phyloP scores from a whole-genome alignment of 768 basidiomycete species.

The Lepiota subincarnata region DNA sequence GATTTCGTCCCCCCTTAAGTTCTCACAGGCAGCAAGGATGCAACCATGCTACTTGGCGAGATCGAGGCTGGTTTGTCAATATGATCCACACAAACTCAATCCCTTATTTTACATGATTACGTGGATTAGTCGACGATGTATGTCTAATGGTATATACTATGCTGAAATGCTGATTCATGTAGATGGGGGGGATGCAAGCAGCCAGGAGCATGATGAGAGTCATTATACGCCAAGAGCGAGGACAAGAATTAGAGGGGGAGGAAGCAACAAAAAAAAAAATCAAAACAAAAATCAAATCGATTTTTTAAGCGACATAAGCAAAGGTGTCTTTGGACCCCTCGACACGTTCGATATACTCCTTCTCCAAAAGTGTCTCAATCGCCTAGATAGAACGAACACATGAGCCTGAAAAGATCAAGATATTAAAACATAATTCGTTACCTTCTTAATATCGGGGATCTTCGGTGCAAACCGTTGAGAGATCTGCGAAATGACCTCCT shows the following conservation, averaged over 20 bases:
- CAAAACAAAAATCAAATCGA: no score
- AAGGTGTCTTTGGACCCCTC: conserved; percentile 90
- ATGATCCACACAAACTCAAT: conserved; percentile 22
- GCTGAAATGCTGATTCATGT: conserved; percentile 7
- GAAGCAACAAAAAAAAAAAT: conserved; percentile 11
- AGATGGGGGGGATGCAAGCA: conserved; percentile 6
- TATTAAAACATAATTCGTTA: conserved; percentile 20
- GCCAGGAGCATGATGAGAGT: background rate
- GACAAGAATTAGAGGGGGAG: conserved; percentile 1
- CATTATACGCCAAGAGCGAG: background rate
- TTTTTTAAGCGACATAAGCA: conserved; percentile 64
- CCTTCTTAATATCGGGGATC: conserved; percentile 97
- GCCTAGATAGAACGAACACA: conserved; percentile 43
- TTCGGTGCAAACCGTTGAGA: conserved; percentile 87
- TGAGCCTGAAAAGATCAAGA: conserved; percentile 12
- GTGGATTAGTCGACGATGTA: conserved; percentile 10
- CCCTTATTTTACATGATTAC: conserved; percentile 10
- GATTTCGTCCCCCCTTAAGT: conserved; percentile 42
- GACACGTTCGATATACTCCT: conserved; percentile 96
- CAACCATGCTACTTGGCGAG: conserved; percentile 89
- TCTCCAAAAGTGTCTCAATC: conserved; percentile 89
- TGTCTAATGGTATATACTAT: conserved; percentile 14
- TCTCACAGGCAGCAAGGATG: conserved; percentile 89
- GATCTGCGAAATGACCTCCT: conserved; percentile 88
- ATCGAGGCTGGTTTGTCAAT: conserved; percentile 61